Conservation (phyloP, 169 alveolate species). For the Babesia caballi region DNA sequence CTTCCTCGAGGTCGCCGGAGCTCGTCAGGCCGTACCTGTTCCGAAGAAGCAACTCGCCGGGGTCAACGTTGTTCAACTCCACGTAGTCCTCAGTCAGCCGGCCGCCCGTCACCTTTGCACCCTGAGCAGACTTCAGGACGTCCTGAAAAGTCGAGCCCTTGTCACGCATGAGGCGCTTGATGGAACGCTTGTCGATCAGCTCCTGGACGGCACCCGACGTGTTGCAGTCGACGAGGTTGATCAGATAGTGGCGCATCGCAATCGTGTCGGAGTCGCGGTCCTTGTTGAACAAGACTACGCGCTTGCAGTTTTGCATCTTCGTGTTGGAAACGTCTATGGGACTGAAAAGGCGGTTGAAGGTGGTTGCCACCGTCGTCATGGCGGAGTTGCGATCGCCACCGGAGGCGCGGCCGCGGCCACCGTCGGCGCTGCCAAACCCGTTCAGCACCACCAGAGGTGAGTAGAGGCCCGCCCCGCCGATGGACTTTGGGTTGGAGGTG, state of each 20-base stretch:
- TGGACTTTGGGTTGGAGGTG: slow-evolving; percentile 31
- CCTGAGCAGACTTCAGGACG: not conserved
- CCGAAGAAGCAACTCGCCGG: slow-evolving; percentile 27
- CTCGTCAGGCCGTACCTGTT: slow-evolving; percentile 33
- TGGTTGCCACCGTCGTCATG: slow-evolving; percentile 32
- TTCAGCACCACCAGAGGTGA: slow-evolving; percentile 50
- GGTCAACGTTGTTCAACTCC: slow-evolving; percentile 41
- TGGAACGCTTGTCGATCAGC: slow-evolving; percentile 36
- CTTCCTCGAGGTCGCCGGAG: slow-evolving; percentile 16
- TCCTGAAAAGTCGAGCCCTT: slow-evolving; percentile 29
- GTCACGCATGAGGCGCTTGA: slow-evolving; percentile 35
- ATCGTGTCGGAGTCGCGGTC: slow-evolving; percentile 27
- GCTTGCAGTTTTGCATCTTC: slow-evolving; percentile 44
- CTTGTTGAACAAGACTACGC: slow-evolving; percentile 47
- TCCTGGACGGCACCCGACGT: slow-evolving; percentile 57
- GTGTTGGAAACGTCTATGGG: slow-evolving; percentile 51
- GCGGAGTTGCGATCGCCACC: slow-evolving; percentile 6
- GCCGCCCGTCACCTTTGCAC: not conserved
- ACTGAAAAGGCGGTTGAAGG: slow-evolving; percentile 32
- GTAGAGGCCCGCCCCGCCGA: slow-evolving; percentile 28
- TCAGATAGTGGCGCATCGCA: slow-evolving; percentile 47
- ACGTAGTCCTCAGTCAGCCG: slow-evolving; percentile 14
- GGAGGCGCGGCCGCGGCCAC: not conserved
- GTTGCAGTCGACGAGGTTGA: slow-evolving; percentile 58
- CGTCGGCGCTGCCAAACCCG: slow-evolving; percentile 29